Evolutionary conservation across 129 eudicot species (phyloP), one percentile per base, ranked within the genome.

Genomic region (Artemisia annua): DNA sequence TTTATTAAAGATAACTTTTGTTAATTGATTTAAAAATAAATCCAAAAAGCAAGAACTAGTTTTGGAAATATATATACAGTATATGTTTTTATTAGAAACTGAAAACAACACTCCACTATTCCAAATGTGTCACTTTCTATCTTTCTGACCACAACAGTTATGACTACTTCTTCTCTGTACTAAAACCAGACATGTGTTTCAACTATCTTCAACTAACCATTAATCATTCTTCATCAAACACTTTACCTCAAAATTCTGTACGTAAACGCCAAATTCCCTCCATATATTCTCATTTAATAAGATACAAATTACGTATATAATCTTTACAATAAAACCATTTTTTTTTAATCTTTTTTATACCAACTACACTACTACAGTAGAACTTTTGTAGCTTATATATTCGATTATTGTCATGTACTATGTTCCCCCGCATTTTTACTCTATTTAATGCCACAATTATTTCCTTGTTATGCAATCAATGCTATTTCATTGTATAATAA

Each of bases 151-250:
- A 66, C 73, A 55, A n/a, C 58, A 54, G 20, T 18, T 74, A 43
- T 50, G 4, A 49, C 51, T 54, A 13, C 72, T 65, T 66, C 72
- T 65, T 66, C 14, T 63, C 44, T 73, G 70, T 51, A 52, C 63
- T 14, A 63, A 51, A 74, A 63, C 18, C n/a, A 74, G 22, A 32
- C 77, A 58, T 61, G 77, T 72, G 70, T 65, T 65, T 63, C 30
- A 48, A 9, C 59, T 48, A 35, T 63, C 60, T 30, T 62, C 62
- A 49, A 19, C 77, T 74, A 5, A 63, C 9, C 46, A 12, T 67
- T 73, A 4, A 48, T 48, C 48, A 0, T 1, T 53, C 12, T 71
- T 14, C 14, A 7, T 46, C 68, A 44, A 18, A 39, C 55, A 22
- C 14, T 24, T 53, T 28, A 2, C 30, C 18, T 62, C 46, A 7